Evolutionary conservation across 2,329 filamentous ascomycete genomes (phyloP).

Genomic region (Penicillium digitatum): DNA sequence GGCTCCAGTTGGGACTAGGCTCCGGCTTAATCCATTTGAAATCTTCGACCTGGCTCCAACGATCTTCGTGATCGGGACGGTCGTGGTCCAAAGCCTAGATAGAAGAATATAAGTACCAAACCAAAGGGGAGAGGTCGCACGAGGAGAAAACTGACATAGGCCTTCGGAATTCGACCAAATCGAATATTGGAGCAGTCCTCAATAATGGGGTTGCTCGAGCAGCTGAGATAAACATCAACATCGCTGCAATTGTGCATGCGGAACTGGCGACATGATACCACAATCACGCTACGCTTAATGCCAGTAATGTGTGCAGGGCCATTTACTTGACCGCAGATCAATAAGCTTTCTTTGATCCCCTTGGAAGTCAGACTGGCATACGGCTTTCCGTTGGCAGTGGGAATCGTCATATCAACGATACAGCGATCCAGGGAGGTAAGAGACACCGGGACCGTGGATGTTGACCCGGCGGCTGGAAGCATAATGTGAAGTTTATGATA

Average conservation of each 20-base stretch:
- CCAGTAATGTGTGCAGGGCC: slow-evolving; percentile 81
- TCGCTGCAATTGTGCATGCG: slow-evolving; percentile 83
- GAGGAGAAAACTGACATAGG: slow-evolving; percentile 57
- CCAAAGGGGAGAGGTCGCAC: neutral
- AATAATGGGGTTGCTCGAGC: slow-evolving; percentile 82
- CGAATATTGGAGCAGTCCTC: slow-evolving; percentile 76
- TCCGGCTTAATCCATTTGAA: slow-evolving; percentile 94
- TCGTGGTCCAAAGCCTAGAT: slow-evolving; percentile 31
- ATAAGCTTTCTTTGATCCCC: slow-evolving; percentile 64
- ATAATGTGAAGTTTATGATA: slow-evolving; percentile 71
- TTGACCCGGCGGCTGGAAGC: slow-evolving; percentile 65
- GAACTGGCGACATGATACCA: slow-evolving; percentile 80
- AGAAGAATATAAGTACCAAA: slow-evolving; percentile 5
- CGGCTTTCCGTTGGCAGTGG: slow-evolving; percentile 54
- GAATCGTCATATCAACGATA: slow-evolving; percentile 74
- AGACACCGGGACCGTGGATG: slow-evolving; percentile 69
- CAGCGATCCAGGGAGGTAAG: slow-evolving; percentile 66
- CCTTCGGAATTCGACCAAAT: slow-evolving; percentile 70
- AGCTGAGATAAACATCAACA: slow-evolving; percentile 79
- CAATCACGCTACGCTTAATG: slow-evolving; percentile 66
- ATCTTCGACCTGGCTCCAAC: slow-evolving; percentile 89
- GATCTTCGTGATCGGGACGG: slow-evolving; percentile 50
- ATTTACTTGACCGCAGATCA: slow-evolving; percentile 72
- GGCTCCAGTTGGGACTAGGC: slow-evolving; percentile 81
- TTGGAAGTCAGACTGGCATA: slow-evolving; percentile 71